Evolutionary conservation across 257 asterid species (phyloP).

Genomic region (Fraxinus pennsylvanica): DNA sequence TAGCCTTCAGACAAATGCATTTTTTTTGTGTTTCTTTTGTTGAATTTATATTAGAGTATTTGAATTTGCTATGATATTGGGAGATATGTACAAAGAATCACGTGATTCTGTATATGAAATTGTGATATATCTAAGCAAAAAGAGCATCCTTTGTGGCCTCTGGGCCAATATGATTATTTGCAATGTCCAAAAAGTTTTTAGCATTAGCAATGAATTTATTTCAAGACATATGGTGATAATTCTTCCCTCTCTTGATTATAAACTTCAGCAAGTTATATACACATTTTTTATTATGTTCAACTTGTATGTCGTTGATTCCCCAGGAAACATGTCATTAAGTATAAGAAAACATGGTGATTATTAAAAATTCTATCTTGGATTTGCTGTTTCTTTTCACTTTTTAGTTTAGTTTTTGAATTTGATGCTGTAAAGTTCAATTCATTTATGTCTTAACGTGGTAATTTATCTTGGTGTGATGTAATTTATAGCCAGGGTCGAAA

Average conservation of each 20-base stretch:
- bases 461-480: background rate
- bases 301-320: background rate
- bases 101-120: background rate
- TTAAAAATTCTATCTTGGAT: background rate
- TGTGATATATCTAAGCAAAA: background rate
- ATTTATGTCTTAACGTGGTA: background rate
- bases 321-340: background rate
- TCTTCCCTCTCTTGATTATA: background rate
- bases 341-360: background rate
- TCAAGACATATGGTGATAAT: background rate
- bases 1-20: background rate
- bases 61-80: background rate
- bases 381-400: background rate
- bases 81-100: background rate
- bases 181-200: background rate
- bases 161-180: background rate
- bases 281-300: too few relatives aligned
- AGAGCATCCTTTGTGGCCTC: background rate
- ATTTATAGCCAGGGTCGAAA: background rate
- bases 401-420: background rate
- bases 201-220: background rate
- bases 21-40: background rate
- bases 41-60: background rate
- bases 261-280: background rate
- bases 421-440: constrained; percentile 1